Evolutionary conservation across 345 rosid genomes (phyloP), one percentile per base, ranked within the genome.

Genomic region (Melastoma malabathricum): DNA sequence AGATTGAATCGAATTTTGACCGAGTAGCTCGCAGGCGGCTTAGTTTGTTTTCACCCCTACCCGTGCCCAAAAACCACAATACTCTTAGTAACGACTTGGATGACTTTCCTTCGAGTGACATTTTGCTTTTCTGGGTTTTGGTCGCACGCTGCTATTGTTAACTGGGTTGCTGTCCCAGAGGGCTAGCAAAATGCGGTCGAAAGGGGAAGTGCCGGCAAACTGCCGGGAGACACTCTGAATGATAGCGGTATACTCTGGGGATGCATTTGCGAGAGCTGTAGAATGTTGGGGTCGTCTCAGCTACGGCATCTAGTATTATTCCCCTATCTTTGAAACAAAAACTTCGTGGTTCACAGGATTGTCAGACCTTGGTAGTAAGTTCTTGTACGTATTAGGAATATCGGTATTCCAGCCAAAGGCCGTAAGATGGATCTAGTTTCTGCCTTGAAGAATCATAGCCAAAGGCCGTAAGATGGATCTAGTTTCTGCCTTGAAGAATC

Each of bases 391-490:
- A 54, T 22, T 65, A 86, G 98, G 89, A 69, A 66, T 58, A 57
- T 64, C 62, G 92, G 98, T 48, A 34, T 84, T 61, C 78, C 98
- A 46, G 77, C 75, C 43, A 84, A 72, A 71, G 89, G 98, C 58
- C 70, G 74, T 44, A 87, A 87, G 68, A 48, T 31, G n/a, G 87
- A 82, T 25, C 92, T 87, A 46, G 67, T 92, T 50, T 72, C 82
- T 50, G 68, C 95, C 61, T 68, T 87, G 56, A 79, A 67, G 72
- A 51, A 59, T 65, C 79, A n/a, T n/a, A 46, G 77, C 75, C 43
- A 84, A 72, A 71, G 89, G 98, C 58, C 70, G 74, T 44, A 87
- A 87, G 68, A 48, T 31, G n/a, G 87, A 82, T 25, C 92, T 87
- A 46, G 67, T 92, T 50, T 72, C 82, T 50, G 68, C 95, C 61